These are phyloP conservation scores for Nidula microcarpa DNA, from an alignment of 768 basidiomycete species.

Conservation along the genomic window DNA sequence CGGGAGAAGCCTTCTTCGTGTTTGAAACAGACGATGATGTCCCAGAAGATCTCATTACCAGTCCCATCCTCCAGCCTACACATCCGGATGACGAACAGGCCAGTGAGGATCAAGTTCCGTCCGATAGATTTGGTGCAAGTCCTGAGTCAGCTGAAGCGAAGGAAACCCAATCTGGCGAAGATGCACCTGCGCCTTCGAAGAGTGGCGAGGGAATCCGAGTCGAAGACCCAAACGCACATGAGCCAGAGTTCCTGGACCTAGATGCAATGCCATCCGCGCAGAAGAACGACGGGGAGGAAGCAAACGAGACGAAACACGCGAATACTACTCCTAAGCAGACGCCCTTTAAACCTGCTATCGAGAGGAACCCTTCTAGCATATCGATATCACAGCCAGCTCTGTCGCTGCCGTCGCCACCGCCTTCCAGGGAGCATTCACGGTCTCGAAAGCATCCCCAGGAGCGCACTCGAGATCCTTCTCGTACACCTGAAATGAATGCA, in stretches of 20 bases:
- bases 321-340: constrained; percentile 30
- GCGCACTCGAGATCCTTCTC: constrained; percentile 1
- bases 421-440: constrained; percentile 12
- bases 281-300: constrained; percentile 14
- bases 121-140: constrained; percentile 40
- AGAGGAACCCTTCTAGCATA: constrained; percentile 16
- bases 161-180: constrained; percentile 5
- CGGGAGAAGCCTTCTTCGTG: constrained; percentile 98
- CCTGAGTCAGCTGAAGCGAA: constrained; percentile 22
- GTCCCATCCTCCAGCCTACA: constrained; percentile 79
- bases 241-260: constrained; percentile 82
- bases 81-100: constrained; percentile 31
- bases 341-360: neutral
- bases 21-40: constrained; percentile 96
- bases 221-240: neutral
- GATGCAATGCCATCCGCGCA: constrained; percentile 40
- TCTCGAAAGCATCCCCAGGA: too few relatives aligned
- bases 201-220: constrained; percentile 4
- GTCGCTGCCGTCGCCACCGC: constrained; percentile 28
- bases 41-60: constrained; percentile 90
- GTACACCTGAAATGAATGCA: constrained; percentile 27
- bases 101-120: constrained; percentile 18
- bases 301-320: constrained; percentile 9
- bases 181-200: constrained; percentile 1
- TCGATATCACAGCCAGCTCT: constrained; percentile 21